A percentile compares a stretch with the other conserved stretches of the same genome.
Conservation (phyloP, 805 yeast genomes). For the Lachancea kluyveri region DNA sequence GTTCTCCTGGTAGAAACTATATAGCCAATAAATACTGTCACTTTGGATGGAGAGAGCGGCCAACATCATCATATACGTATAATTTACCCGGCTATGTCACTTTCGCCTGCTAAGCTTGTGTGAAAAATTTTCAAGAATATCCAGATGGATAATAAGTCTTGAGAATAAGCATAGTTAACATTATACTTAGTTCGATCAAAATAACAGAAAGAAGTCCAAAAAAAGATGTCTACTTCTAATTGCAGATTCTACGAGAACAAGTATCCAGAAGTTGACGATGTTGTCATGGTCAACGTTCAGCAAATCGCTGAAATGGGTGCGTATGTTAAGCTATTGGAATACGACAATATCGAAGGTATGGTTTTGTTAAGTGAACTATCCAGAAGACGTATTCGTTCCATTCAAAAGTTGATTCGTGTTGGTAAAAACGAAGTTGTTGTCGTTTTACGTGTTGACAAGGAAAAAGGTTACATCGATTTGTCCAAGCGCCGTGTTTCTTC, state of each 20-base stretch:
- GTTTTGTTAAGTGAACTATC: slow-evolving; percentile 91
- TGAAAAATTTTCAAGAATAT: too few species aligned
- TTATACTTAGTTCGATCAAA: neutral
- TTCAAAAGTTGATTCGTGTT: slow-evolving; percentile 94
- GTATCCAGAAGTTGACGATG: slow-evolving; percentile 98
- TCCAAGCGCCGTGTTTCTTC: slow-evolving; percentile 97
- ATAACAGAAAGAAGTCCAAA: slow-evolving; percentile 1
- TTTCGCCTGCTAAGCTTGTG: too few species aligned
- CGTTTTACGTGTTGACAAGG: slow-evolving; percentile 95
- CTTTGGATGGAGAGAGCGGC: too few species aligned
- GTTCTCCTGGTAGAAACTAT: too few species aligned
- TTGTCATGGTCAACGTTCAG: slow-evolving; percentile 97
- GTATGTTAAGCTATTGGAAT: slow-evolving; percentile 89
- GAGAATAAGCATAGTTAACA: too few species aligned
- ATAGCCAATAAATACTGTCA: too few species aligned
- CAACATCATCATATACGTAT: too few species aligned
- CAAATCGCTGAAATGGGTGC: slow-evolving; percentile 99
- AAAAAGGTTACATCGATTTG: slow-evolving; percentile 95
- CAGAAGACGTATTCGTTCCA: slow-evolving; percentile 97
- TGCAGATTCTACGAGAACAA: slow-evolving; percentile 98
- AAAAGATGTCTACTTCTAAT: slow-evolving; percentile 71
- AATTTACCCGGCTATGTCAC: too few species aligned
- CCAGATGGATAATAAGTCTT: too few species aligned
- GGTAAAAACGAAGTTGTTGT: slow-evolving; percentile 98
- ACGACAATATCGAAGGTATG: slow-evolving; percentile 99